Conservation (phyloP, 345 rosid species). For the Ricinus communis region DNA sequence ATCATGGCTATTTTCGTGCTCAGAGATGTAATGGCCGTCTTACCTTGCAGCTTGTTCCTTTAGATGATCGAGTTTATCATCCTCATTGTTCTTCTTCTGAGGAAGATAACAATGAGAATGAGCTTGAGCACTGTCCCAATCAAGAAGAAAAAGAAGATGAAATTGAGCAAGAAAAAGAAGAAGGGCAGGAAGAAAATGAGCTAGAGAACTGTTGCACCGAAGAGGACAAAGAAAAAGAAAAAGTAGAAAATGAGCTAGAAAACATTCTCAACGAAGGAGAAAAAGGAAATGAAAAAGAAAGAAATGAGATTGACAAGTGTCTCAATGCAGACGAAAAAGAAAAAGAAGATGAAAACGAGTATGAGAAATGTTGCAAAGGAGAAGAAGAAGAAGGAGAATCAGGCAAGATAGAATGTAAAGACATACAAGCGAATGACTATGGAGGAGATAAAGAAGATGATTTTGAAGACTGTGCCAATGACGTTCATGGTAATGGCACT, state of each 20-base stretch:
- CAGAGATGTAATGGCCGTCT: constrained; percentile 69
- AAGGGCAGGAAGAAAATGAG: background rate
- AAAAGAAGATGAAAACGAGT: background rate
- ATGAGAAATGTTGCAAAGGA: background rate
- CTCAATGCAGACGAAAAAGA: background rate
- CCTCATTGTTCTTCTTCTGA: background rate
- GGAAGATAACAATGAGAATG: background rate
- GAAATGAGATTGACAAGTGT: background rate
- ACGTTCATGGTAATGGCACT: background rate
- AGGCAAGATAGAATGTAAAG: background rate
- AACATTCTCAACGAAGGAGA: background rate
- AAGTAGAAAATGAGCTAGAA: background rate
- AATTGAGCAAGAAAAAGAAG: background rate
- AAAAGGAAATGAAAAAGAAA: background rate
- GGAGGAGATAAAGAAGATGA: background rate
- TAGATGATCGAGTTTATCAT: constrained; percentile 28
- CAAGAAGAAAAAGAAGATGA: constrained; percentile 2
- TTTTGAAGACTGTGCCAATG: background rate
- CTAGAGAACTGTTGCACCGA: background rate
- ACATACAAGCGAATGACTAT: background rate
- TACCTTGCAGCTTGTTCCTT: constrained; percentile 59
- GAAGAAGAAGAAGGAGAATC: background rate
- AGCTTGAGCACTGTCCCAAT: background rate
- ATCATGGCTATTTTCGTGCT: constrained; percentile 65
- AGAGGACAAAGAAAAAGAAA: background rate